These are phyloP conservation scores for Scheffersomyces ergatensis DNA, from an alignment of 805 yeast genomes.

Conservation along the genomic window DNA sequence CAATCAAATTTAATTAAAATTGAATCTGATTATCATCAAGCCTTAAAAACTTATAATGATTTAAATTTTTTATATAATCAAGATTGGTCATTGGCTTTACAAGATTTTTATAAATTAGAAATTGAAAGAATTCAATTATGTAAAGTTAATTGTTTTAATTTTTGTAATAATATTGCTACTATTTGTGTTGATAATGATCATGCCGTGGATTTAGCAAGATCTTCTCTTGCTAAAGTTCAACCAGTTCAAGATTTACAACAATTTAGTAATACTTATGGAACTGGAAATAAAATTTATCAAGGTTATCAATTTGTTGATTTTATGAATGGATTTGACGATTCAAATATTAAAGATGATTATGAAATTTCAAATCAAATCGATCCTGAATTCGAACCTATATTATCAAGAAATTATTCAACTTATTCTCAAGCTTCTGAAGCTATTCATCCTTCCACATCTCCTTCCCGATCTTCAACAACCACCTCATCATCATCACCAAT, in stretches of 20 bases:
- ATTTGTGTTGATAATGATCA: constrained; percentile 78
- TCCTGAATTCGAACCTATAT: constrained; percentile 29
- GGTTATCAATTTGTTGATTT: constrained; percentile 67
- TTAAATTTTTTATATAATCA: constrained; percentile 61
- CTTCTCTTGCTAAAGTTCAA: constrained; percentile 65
- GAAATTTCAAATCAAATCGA: constrained; percentile 26
- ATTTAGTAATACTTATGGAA: constrained; percentile 55
- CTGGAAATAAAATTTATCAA: constrained; percentile 60
- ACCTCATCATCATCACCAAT: constrained; percentile 1
- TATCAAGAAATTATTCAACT: constrained; percentile 26
- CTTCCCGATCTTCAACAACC: not conserved
- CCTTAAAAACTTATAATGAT: constrained; percentile 52
- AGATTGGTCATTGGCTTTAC: constrained; percentile 69
- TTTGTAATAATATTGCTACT: constrained; percentile 69
- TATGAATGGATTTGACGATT: constrained; percentile 33
- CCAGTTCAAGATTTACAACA: constrained; percentile 55
- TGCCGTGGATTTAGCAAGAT: constrained; percentile 68
- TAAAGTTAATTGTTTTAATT: constrained; percentile 74
- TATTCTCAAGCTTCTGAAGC: constrained; percentile 17
- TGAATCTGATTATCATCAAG: constrained; percentile 57
- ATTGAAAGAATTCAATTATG: constrained; percentile 68
- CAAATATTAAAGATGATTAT: constrained; percentile 12
- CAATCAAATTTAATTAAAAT: constrained; percentile 37
- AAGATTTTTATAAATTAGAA: constrained; percentile 64
- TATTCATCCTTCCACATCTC: not conserved